Evolutionary conservation across 768 basidiomycete species (phyloP), one percentile per base, ranked within the genome.

Genomic region (Leccinellum albellum): DNA sequence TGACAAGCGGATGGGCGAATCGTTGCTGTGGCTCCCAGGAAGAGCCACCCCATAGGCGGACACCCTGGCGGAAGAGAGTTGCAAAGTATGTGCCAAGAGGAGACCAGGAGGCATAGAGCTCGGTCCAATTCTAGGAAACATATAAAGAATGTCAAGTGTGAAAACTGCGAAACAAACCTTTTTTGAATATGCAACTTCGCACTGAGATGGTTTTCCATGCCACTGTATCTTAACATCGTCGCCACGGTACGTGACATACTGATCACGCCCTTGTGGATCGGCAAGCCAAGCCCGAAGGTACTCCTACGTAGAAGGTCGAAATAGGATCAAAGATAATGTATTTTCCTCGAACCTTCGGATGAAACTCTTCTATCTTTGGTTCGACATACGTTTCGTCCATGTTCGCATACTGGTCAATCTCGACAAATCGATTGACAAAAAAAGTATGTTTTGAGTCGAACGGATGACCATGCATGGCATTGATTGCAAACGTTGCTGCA

Each of bases 81-180:
- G 94, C 88, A 60, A 98, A 80, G 69, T 88, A 92, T n/a, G 95
- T 98, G 32, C 97, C 97, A 53, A 89, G 80, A 20, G 95, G 95
- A 21, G 97, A 98, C 97, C 97, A 99, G 29, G 90, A 88, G 20
- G 94, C 87, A 74, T 96, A 99, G 51, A 96, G 83, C 56, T 98
- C 94, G 67, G 92, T 97, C 94, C 97, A 98, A 70, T 90, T 89
- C 91, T 93, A 66, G 3, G 42, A 56, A 62, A 58, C 28, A 42
- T 42, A 61, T 61, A 21, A 68, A 54, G 31, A 7, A 50, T 50
- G 37, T 49, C 52, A 15, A 40, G 37, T 29, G 23, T 35, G 46
- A 37, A 52, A 51, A 40, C 23, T 53, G 37, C 57, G 20, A 46
- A 42, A 50, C 76, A 86, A 62, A 93, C 94, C 56, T 83, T 81